Evolutionary conservation across 208 protist genomes (phyloP).

Genomic region (Acanthamoeba healyi): DNA sequence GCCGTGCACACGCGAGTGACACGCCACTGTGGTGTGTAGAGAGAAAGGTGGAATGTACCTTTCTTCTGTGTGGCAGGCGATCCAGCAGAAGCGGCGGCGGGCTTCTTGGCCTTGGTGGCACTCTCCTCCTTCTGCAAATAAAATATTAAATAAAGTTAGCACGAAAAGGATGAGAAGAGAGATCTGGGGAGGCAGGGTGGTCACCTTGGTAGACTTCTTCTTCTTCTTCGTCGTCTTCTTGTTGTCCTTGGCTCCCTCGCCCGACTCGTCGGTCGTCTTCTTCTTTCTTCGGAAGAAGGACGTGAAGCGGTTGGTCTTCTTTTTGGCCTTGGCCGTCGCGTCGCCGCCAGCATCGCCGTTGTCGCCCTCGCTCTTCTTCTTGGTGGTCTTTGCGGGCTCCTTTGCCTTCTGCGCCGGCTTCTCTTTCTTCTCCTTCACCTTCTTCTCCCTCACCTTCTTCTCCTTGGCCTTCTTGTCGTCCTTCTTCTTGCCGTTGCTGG

Average conservation of each 20-base stretch:
- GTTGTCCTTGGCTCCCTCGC: neutral
- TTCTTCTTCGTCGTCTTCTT: neutral
- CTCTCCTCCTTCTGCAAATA: neutral
- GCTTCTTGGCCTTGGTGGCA: neutral
- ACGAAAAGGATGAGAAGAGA: neutral
- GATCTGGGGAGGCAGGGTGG: too few species aligned
- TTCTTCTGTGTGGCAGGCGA: neutral
- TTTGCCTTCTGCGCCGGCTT: neutral
- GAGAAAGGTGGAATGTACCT: neutral
- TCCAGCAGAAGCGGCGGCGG: neutral
- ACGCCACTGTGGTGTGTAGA: neutral
- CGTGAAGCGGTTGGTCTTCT: slow-evolving; percentile 20
- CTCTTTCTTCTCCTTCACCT: neutral
- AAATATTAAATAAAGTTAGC: neutral
- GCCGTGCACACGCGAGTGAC: too few species aligned
- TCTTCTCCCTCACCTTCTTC: neutral
- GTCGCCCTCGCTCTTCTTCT: neutral
- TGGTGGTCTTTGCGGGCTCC: neutral
- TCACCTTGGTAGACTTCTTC: neutral
- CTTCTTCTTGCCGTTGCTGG: neutral
- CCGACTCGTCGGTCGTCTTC: slow-evolving; percentile 6
- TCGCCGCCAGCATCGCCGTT: neutral
- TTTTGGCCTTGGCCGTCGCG: neutral
- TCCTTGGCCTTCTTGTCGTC: neutral
- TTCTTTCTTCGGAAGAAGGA: slow-evolving; percentile 1